phyloP scores from a whole-genome alignment of 805 yeast species.

The Ogataea pilisensis region DNA sequence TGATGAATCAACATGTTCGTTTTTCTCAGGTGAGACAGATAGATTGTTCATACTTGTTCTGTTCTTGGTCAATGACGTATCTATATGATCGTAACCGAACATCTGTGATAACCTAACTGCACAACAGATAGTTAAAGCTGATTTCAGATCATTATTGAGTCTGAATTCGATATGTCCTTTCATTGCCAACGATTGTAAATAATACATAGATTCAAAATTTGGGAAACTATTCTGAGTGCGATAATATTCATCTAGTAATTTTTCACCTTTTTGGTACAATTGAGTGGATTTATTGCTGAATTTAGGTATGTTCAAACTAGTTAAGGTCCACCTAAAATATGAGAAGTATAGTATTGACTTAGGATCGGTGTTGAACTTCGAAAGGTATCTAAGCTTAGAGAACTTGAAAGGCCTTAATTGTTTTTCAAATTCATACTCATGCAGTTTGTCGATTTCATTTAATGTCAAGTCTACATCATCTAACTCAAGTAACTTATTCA shows the following conservation, averaged over 20 bases:
- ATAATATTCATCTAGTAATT: constrained; percentile 18
- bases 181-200: constrained; percentile 22
- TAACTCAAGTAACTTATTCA: constrained; percentile 8
- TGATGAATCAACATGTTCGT: too few relatives aligned
- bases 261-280: constrained; percentile 17
- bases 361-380: constrained; percentile 18
- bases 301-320: constrained; percentile 15
- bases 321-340: constrained; percentile 24
- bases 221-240: constrained; percentile 9
- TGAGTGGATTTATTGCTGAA: constrained; percentile 14
- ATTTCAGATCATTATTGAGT: constrained; percentile 23
- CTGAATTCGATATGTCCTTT: constrained; percentile 26
- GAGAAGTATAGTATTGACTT: constrained; percentile 15
- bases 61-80: constrained; percentile 12
- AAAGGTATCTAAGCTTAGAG: constrained; percentile 18
- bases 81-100: constrained; percentile 29
- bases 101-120: constrained; percentile 28
- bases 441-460: constrained; percentile 20
- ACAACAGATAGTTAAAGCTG: constrained; percentile 25
- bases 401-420: constrained; percentile 13
- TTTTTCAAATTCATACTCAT: constrained; percentile 12
- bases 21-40: too few relatives aligned
- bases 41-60: too few relatives aligned
- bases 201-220: constrained; percentile 20
- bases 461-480: constrained; percentile 18